A percentile compares a stretch with the other conserved stretches of the same genome.
Evolutionary conservation across 352 stramenopile genomes (phyloP).

Genomic region (Pythium grandisporangium): DNA sequence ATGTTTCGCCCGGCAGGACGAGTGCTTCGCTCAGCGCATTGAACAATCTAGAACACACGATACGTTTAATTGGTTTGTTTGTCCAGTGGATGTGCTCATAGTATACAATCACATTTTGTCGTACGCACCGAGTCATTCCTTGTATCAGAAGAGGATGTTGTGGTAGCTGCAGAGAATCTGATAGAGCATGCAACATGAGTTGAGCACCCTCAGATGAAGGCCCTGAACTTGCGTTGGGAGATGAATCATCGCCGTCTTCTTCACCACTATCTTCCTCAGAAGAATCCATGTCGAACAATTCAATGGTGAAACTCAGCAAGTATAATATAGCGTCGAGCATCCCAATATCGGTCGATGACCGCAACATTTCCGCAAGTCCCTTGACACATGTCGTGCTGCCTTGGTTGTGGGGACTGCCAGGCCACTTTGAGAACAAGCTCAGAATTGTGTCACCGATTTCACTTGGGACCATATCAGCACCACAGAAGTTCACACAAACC

Average conservation of each 20-base stretch:
- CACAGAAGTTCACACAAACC: background rate
- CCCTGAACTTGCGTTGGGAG: background rate
- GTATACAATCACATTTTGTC: background rate
- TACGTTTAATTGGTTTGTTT: too few relatives aligned
- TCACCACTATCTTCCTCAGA: conserved; percentile 63
- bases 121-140: conserved; percentile 40
- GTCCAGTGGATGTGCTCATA: conserved; percentile 3
- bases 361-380: conserved; percentile 41
- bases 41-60: too few relatives aligned
- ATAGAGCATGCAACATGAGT: conserved; percentile 42
- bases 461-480: too few relatives aligned
- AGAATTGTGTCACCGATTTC: conserved; percentile 76
- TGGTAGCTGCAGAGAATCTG: conserved; percentile 30
- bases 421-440: conserved; percentile 79
- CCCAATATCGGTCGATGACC: conserved; percentile 34
- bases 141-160: conserved; percentile 50
- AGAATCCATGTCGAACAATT: conserved; percentile 79
- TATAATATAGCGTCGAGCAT: conserved; percentile 60
- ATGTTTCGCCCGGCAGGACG: conserved; percentile 33
- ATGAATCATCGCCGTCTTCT: conserved; percentile 20
- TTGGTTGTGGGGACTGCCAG: conserved; percentile 20
- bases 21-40: conserved; percentile 43
- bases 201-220: conserved; percentile 34
- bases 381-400: conserved; percentile 47
- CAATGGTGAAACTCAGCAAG: conserved; percentile 65